Evolutionary conservation across 2,329 filamentous ascomycete species (phyloP).

Genomic region (Podosphaera xanthii): DNA sequence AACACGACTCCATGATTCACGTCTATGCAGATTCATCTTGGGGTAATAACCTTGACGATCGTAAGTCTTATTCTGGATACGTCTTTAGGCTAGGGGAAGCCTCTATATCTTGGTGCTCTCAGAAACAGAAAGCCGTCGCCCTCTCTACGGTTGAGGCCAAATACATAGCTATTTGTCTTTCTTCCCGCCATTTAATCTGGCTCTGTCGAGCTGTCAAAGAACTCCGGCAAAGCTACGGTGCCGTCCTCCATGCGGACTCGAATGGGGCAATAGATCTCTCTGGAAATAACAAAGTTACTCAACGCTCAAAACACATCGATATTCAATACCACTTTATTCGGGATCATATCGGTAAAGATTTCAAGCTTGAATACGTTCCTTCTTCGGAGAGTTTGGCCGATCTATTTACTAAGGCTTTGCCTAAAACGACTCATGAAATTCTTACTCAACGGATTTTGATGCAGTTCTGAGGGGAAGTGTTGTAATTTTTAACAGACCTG

Average conservation of each 20-base stretch:
- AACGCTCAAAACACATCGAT: not conserved
- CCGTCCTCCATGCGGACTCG: not conserved
- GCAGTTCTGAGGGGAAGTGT: not conserved
- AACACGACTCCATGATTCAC: not conserved
- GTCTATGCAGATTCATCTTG: not conserved
- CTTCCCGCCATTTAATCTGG: not conserved
- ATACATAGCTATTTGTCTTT: not conserved
- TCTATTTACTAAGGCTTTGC: not conserved
- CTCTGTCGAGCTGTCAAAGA: not conserved
- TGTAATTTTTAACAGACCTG: not conserved
- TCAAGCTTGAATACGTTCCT: constrained; percentile 1
- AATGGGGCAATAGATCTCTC: constrained; percentile 1
- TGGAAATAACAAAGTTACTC: not conserved
- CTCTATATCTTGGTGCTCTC: not conserved
- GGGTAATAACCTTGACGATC: constrained; percentile 1
- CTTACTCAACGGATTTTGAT: not conserved
- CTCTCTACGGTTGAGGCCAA: not conserved
- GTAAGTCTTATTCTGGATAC: constrained; percentile 1
- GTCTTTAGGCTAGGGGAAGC: not conserved
- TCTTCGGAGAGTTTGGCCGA: not conserved
- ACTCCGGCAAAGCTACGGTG: not conserved
- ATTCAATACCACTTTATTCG: not conserved
- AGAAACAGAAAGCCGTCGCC: not conserved
- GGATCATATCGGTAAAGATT: not conserved
- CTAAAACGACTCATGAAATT: not conserved